phyloP scores from a whole-genome alignment of 2,329 filamentous ascomycete genomes.

The Dactylellina cionopaga region DNA sequence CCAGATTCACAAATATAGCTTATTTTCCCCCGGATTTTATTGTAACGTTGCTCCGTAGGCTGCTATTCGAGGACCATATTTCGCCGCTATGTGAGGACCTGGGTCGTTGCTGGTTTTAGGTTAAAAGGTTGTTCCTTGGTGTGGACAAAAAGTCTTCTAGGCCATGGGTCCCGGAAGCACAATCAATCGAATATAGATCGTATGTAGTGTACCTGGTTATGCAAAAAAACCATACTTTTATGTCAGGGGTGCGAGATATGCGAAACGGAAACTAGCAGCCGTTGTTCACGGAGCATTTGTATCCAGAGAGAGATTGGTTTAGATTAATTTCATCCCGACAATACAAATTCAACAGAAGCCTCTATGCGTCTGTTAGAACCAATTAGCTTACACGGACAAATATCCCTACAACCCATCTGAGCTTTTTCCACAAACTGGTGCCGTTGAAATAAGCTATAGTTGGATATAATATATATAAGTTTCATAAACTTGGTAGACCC shows the following conservation, averaged over 20 bases:
- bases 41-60: slow-evolving; percentile 13
- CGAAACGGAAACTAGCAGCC: neutral
- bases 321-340: neutral
- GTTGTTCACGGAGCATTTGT: neutral
- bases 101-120: slow-evolving; percentile 17
- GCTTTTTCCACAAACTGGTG: slow-evolving; percentile 21
- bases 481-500: neutral
- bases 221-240: neutral
- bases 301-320: neutral
- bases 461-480: neutral
- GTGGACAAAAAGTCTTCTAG: too few relatives aligned
- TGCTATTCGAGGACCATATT: slow-evolving; percentile 48
- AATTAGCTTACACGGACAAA: slow-evolving; percentile 12
- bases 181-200: slow-evolving; percentile 20
- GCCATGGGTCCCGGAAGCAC: neutral
- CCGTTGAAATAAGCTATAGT: neutral
- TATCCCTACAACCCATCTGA: neutral
- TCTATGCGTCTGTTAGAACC: neutral
- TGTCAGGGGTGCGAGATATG: neutral
- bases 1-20: neutral
- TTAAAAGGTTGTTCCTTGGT: slow-evolving; percentile 1
- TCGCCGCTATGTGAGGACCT: slow-evolving; percentile 21
- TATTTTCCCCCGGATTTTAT: neutral
- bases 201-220: neutral
- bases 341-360: neutral